phyloP scores from a whole-genome alignment of 2,329 filamentous ascomycete genomes.

The Fusarium musae region DNA sequence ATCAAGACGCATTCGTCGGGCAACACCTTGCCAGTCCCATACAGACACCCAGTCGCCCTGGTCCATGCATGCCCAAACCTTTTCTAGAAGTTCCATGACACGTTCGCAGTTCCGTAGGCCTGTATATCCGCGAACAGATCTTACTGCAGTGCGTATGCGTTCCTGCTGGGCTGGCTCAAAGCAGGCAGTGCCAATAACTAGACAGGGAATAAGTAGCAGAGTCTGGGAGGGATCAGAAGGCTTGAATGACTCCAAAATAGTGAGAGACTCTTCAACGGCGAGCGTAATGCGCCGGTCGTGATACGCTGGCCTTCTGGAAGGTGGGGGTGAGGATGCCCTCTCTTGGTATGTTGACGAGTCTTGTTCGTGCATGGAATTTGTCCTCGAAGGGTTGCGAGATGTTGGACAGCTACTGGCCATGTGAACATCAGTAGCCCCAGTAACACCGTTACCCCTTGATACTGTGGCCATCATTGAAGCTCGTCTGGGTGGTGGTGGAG shows the following conservation, averaged over 20 bases:
- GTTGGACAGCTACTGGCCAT: constrained; percentile 48
- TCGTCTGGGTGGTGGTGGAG: constrained; percentile 43
- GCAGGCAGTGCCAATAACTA: constrained; percentile 70
- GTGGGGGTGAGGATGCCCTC: constrained; percentile 56
- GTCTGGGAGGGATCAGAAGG: constrained; percentile 69
- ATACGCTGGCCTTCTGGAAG: constrained; percentile 58
- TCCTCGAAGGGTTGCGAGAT: constrained; percentile 51
- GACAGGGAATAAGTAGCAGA: constrained; percentile 68
- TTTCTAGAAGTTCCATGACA: constrained; percentile 64
- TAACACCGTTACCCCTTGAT: constrained; percentile 34
- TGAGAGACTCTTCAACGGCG: constrained; percentile 67
- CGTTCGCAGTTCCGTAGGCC: constrained; percentile 68
- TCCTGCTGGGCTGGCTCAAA: constrained; percentile 64
- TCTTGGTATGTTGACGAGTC: constrained; percentile 40
- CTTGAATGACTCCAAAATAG: constrained; percentile 65
- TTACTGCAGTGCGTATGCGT: constrained; percentile 62
- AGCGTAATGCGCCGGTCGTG: constrained; percentile 63
- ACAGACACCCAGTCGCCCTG: constrained; percentile 65
- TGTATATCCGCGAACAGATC: constrained; percentile 66
- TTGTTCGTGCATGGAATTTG: constrained; percentile 55
- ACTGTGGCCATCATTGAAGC: constrained; percentile 52
- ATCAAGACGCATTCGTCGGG: constrained; percentile 63
- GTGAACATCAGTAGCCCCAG: constrained; percentile 15
- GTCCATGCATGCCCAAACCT: constrained; percentile 70
- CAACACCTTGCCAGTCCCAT: constrained; percentile 73